These are phyloP conservation scores for Narthecium ossifragum DNA, from an alignment of 106 monocot genomes.

Conservation along the genomic window DNA sequence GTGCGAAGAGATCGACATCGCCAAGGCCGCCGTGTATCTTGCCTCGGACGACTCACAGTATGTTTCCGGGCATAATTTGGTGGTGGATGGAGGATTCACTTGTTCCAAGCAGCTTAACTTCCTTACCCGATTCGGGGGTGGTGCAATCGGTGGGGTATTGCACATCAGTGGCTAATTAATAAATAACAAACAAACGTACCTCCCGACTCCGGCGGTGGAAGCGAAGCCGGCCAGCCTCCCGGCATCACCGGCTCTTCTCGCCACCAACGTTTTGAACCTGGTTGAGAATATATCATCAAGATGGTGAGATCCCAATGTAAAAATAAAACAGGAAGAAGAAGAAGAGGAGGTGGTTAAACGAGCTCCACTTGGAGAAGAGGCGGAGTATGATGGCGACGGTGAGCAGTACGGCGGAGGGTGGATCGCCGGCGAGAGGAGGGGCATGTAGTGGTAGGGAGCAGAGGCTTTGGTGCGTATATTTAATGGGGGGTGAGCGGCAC, in stretches of 20 bases:
- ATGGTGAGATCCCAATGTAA: too few relatives aligned
- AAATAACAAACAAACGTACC: too few relatives aligned
- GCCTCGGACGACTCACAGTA: slow-evolving; percentile 76
- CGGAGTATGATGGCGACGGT: slow-evolving; percentile 7
- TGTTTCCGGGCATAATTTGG: slow-evolving; percentile 54
- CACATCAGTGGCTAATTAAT: too few relatives aligned
- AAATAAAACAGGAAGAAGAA: not conserved
- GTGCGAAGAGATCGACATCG: slow-evolving; percentile 39
- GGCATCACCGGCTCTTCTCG: not conserved
- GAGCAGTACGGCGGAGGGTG: too few relatives aligned
- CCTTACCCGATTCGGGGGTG: too few relatives aligned
- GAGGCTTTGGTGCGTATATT: too few relatives aligned
- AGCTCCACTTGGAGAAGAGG: not conserved
- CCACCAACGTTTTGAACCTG: not conserved
- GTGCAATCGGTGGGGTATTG: too few relatives aligned
- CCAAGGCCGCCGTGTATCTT: slow-evolving; percentile 62
- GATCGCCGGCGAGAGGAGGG: too few relatives aligned
- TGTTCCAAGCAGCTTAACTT: too few relatives aligned
- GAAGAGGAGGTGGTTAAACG: not conserved
- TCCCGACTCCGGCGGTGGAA: not conserved
- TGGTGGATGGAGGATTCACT: slow-evolving; percentile 61
- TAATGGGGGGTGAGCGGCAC: too few relatives aligned
- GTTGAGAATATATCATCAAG: too few relatives aligned
- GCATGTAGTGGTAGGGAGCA: too few relatives aligned
- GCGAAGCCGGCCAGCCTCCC: not conserved